Conservation (phyloP, 441 rosid species). For the California macrophylla region DNA sequence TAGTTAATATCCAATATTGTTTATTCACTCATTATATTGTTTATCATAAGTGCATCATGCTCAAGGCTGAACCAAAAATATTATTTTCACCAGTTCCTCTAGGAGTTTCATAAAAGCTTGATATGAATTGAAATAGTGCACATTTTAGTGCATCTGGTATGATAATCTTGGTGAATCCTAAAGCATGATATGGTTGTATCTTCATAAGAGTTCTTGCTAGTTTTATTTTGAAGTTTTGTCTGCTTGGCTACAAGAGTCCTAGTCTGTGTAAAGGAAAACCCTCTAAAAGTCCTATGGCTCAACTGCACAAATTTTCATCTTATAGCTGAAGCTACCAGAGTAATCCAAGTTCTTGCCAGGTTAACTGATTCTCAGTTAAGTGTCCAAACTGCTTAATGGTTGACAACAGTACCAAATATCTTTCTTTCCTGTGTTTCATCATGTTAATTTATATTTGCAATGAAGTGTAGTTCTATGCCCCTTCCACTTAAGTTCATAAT, state of each 20-base stretch:
- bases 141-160: background rate
- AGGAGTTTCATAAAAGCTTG: background rate
- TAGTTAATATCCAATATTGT: background rate
- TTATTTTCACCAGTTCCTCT: background rate
- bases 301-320: background rate
- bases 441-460: background rate
- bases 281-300: background rate
- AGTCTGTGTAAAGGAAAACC: background rate
- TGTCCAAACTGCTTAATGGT: background rate
- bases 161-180: background rate
- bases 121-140: constrained; percentile 2
- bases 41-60: background rate
- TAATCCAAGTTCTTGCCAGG: background rate
- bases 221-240: background rate
- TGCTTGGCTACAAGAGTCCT: background rate
- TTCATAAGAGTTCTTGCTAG: background rate
- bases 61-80: background rate
- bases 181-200: background rate
- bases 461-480: background rate
- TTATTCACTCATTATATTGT: background rate
- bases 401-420: background rate
- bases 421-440: background rate
- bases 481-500: background rate
- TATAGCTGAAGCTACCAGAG: background rate
- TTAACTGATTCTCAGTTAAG: background rate